Base-by-base conservation (phyloP, 164 flowering plant species). In the Nelumbo lutea region DNA sequence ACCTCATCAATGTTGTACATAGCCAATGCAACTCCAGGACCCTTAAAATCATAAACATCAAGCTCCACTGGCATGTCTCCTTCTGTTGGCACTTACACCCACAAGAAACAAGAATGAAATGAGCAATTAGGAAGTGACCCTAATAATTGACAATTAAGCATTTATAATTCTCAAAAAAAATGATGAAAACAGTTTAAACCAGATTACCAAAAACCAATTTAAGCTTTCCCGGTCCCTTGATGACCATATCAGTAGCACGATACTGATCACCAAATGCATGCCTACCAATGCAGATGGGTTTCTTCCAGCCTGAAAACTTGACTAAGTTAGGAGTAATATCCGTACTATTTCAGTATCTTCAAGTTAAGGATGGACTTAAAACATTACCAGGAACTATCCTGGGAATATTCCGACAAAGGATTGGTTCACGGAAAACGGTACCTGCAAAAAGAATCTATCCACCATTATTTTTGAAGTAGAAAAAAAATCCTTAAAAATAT, bases 241-340 rank as follows among this genome's bases (percentile, higher is more conserved):
- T 80, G 14, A 89, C 69, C 27, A 86, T 72, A 82, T 96, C 99
- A 66, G 98, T 93, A 64, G 99, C 97, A 67, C 99, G 96, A 78
- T 96, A 96, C 62, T 96, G 99, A 68, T 96, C 99, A 59, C 98
- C 99, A 78, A 93, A 96, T 60, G 99, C 99, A 87, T 96, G 99
- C 80, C 98, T 87, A 64, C 99, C 98, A 74, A 96, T 90, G 74
- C 99, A 96, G 72, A 93, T 96, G 64, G 98, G 90, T 76, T 91
- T 91, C 74, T 85, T 90, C 98, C 98, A 96, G 67, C 92, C 98
- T 95, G 83, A 42, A 72, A 60, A 69, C 11, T 27, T n/a, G 27
- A 27, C 27, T 27, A 27, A 27, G 27, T 27, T 27, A 27, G 27
- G 27, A 27, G 0, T 27, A 27, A 27, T 27, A 27, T 63, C 38